A percentile compares a stretch with the other conserved stretches of the same genome.
phyloP scores from a whole-genome alignment of 768 basidiomycete genomes.

The Auricularia sp. region DNA sequence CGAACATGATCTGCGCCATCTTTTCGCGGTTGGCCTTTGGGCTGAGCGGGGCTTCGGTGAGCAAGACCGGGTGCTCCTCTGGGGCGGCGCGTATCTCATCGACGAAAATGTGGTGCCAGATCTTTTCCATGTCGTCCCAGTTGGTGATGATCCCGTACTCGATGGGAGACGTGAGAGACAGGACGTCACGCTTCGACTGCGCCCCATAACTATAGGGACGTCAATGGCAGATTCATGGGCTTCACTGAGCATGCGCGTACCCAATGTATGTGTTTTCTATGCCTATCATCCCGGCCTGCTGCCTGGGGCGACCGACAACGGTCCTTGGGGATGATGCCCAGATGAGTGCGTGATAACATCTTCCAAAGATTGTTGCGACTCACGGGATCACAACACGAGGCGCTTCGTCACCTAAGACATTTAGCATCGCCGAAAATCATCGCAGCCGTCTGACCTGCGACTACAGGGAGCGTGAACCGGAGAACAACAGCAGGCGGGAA shows the following conservation, averaged over 20 bases:
- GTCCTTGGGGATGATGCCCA: slow-evolving; percentile 25
- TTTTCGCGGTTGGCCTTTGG: slow-evolving; percentile 10
- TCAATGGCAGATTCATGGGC: no score
- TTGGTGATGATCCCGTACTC: slow-evolving; percentile 11
- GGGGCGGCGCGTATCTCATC: slow-evolving; percentile 11
- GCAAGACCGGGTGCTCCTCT: slow-evolving; percentile 9
- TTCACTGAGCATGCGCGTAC: slow-evolving; percentile 17
- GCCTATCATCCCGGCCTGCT: slow-evolving; percentile 69
- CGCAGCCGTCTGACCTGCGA: slow-evolving; percentile 11
- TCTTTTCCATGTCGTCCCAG: slow-evolving; percentile 13
- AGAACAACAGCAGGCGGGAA: background rate
- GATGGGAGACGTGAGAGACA: slow-evolving; percentile 30
- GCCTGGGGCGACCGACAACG: slow-evolving; percentile 64
- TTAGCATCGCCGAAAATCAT: background rate
- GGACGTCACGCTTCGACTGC: slow-evolving; percentile 39
- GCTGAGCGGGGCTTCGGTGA: slow-evolving; percentile 10
- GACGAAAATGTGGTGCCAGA: slow-evolving; percentile 12
- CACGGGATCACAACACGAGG: slow-evolving; percentile 43
- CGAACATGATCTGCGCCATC: slow-evolving; percentile 21
- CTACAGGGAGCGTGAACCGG: slow-evolving; percentile 5
- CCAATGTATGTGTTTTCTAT: slow-evolving; percentile 72
- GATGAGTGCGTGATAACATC: background rate
- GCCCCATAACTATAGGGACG: slow-evolving; percentile 30
- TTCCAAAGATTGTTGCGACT: slow-evolving; percentile 12
- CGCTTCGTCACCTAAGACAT: slow-evolving; percentile 36